These are phyloP conservation scores for Xylaria cubensis DNA, from an alignment of 495 filamentous ascomycete species.

Conservation along the genomic window DNA sequence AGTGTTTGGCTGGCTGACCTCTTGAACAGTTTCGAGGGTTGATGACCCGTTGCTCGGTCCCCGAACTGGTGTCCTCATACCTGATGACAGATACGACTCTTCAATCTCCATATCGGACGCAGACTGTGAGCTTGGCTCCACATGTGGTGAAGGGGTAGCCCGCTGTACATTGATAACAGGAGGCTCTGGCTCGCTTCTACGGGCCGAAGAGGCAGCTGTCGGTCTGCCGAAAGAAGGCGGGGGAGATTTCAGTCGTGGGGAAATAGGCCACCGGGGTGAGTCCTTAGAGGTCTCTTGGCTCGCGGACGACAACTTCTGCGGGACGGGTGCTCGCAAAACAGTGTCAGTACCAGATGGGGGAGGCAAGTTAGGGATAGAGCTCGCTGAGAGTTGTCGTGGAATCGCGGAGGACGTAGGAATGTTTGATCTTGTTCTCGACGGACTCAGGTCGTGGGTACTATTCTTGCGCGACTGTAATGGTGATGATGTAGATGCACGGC, in stretches of 20 bases:
- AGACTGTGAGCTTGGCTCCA: conserved; percentile 43
- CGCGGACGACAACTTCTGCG: conserved; percentile 61
- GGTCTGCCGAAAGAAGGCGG: conserved; percentile 61
- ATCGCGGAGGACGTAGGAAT: conserved; percentile 65
- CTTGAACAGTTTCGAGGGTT: conserved; percentile 89
- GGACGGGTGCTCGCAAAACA: conserved; percentile 63
- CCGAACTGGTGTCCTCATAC: conserved; percentile 70
- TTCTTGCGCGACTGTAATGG: conserved; percentile 69
- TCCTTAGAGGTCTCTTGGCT: conserved; percentile 61
- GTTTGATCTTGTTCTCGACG: conserved; percentile 61
- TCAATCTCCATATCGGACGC: conserved; percentile 60
- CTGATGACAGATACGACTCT: conserved; percentile 57
- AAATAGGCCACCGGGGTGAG: conserved; percentile 68
- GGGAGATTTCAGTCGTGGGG: conserved; percentile 70
- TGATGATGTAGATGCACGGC: conserved; percentile 31
- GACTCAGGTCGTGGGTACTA: conserved; percentile 70
- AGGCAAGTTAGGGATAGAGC: conserved; percentile 64
- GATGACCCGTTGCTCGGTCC: conserved; percentile 69
- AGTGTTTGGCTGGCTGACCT: conserved; percentile 82
- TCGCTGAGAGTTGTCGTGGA: conserved; percentile 66
- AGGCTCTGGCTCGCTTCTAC: conserved; percentile 53
- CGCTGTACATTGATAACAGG: conserved; percentile 64
- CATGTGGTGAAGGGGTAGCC: conserved; percentile 52
- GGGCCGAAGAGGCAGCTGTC: conserved; percentile 48
- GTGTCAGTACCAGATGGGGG: conserved; percentile 62